Base-by-base conservation (phyloP, 257 asterid genomes). In the Solanum lycopersicoides region DNA sequence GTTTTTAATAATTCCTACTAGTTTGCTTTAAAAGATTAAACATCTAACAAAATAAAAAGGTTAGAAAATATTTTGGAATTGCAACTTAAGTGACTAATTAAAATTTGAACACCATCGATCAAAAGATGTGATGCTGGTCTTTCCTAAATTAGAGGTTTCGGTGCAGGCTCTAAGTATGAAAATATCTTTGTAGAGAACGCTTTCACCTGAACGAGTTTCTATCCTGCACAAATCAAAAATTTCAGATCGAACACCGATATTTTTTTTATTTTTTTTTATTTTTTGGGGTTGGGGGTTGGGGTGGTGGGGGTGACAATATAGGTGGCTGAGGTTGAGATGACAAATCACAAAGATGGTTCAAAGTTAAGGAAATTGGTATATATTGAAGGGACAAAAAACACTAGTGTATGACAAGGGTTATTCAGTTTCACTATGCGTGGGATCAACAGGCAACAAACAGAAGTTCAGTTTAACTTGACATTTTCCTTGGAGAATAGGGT, bases 201-300 rank as follows among this genome's bases (percentile, higher is more conserved):
- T 13, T 47, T 0, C 7, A 45, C 53, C 18, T 45, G 3, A 0
- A 14, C 18, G 0, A 5, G 4, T 45, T 13, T 0, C 18, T 45
- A 45, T 45, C 18, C 7, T 0, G 7, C 3, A 4, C 56, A 4
- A 47, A 47, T 47, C 2, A 45, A 0, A 0, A 45, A 45, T 12
- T 45, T 45, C 7, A 47, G 3, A 45, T 45, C 18, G 2, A 5
- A 47, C 7, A 47, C 18, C 1, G 4, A 47, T 47, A 47, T 47
- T 12, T 0, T 45, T 45, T 45, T 12, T 5, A 28, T 1, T 7
- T 42, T 42, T 44, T 7, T 53, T 16, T n/a, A n/a, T n/a, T 18
- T 13, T 45, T 12, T 12, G 37, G 37, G 42, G 16, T n/a, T n/a
- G n/a, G 53, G 15, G 6, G 16, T n/a, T n/a, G 6, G 53, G 18